Base-by-base conservation (phyloP, 2,329 filamentous ascomycete genomes). In the Talaromyces amestolkiae region DNA sequence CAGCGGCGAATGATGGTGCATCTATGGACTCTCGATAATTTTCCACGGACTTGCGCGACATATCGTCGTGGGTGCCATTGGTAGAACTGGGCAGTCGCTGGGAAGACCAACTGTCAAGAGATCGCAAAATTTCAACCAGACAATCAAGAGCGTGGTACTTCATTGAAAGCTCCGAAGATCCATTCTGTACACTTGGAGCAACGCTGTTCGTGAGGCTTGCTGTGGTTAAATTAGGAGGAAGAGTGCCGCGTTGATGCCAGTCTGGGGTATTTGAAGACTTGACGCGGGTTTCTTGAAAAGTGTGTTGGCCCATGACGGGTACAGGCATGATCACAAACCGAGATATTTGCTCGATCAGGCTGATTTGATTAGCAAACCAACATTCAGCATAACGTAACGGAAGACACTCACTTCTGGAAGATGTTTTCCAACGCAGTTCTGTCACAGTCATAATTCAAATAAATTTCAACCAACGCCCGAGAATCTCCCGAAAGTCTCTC, bases 371-470 rank as follows among this genome's bases (percentile, higher is more conserved):
- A 66, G 64, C 54, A 37, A 24, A 60, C 31, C 45, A 41, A 51
- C 13, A 60, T 61, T 61, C 47, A 35, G 17, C 27, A 3, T 11
- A n/a, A 24, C 1, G 19, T 27, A 15, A 11, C 31, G 47, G 3
- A 51, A 41, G 45, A 66, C 37, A 69, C 72, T 65, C 72, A 80
- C 70, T 86, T 83, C 78, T 99, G 95, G 76, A 96, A 99, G 78
- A 98, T 95, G 77, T 99, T 99, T 79, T 98, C 94, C 66, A 98
- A 87, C 10, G 88, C 88, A 47, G 92, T 93, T 67, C 94, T 86
- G 73, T 98, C 96, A 79, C 95, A 99, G 76, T 99, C 95, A 74
- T 99, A 99, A 78, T 99, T 99, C 68, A 99, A 86, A 77, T 99
- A 99, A 15, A 93, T 90, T 78, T 99, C 95, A 17, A 99, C 95